Evolutionary conservation across 2,329 filamentous ascomycete genomes (phyloP).

Genomic region (Cladosporium sp.): DNA sequence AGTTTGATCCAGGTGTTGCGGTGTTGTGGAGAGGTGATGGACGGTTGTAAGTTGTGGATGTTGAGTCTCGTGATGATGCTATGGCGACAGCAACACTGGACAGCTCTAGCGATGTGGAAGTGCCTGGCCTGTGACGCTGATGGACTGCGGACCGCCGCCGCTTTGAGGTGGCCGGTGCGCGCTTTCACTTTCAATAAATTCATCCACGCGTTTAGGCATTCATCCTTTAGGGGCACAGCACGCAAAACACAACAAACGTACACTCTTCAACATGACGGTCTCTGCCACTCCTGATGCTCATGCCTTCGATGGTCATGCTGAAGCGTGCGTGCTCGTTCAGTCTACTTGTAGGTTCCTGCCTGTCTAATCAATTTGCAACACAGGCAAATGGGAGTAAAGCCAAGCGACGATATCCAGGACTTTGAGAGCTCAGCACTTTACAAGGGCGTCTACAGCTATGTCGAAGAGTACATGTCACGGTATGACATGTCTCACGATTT

Average conservation of each 20-base stretch:
- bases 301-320: not conserved
- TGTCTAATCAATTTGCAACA: not conserved
- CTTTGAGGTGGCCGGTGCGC: slow-evolving; percentile 3
- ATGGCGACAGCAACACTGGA: not conserved
- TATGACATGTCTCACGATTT: slow-evolving; percentile 89
- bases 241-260: not conserved
- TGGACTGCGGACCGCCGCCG: slow-evolving; percentile 1
- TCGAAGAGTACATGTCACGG: slow-evolving; percentile 66
- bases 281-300: not conserved
- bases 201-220: not conserved
- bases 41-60: not conserved
- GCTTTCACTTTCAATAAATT: slow-evolving; percentile 2
- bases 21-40: not conserved
- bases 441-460: slow-evolving; percentile 49
- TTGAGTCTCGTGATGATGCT: slow-evolving; percentile 15
- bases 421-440: slow-evolving; percentile 30
- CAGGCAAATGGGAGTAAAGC: not conserved
- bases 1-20: not conserved
- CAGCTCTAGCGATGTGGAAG: not conserved
- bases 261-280: slow-evolving; percentile 3
- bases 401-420: slow-evolving; percentile 13
- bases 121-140: slow-evolving; percentile 4
- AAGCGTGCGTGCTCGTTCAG: slow-evolving; percentile 5
- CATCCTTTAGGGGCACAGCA: not conserved
- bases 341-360: not conserved